Evolutionary conservation across 2,329 filamentous ascomycete genomes (phyloP).

Genomic region (Zymoseptoria passerinii): DNA sequence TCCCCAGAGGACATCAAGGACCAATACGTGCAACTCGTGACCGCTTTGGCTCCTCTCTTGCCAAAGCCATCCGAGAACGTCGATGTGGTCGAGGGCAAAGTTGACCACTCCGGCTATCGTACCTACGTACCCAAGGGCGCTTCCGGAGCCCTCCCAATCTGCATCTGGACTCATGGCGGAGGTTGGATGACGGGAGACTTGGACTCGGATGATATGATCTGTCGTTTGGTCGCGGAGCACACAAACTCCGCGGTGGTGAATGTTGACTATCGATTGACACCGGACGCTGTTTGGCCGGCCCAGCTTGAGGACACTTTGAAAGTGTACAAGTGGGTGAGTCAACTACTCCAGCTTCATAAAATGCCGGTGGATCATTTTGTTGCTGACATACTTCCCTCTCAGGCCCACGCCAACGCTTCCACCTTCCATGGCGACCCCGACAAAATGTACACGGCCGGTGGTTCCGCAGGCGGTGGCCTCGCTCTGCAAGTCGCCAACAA

Average conservation of each 20-base stretch:
- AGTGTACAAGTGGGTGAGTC: conserved; percentile 33
- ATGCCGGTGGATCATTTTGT: too few relatives aligned
- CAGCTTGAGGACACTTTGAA: conserved; percentile 35
- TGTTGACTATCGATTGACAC: conserved; percentile 39
- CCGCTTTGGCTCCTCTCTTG: conserved; percentile 12
- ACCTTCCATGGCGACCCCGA: conserved; percentile 15
- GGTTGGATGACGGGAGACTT: conserved; percentile 22
- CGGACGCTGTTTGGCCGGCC: conserved; percentile 38
- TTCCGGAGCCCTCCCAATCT: conserved; percentile 13
- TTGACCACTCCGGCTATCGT: conserved; percentile 17
- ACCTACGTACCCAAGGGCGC: conserved; percentile 18
- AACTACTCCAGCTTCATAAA: too few relatives aligned
- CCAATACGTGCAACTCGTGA: conserved; percentile 12
- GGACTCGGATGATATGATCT: conserved; percentile 18
- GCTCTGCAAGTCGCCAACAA: conserved; percentile 18
- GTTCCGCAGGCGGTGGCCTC: conserved; percentile 24
- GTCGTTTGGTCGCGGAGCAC: conserved; percentile 16
- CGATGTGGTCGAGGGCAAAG: conserved; percentile 16
- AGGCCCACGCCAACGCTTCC: conserved; percentile 19
- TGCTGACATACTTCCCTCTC: neutral
- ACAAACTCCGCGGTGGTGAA: conserved; percentile 27
- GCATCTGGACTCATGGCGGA: conserved; percentile 19
- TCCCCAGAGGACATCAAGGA: conserved; percentile 17
- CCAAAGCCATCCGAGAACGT: conserved; percentile 16
- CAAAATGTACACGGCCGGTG: conserved; percentile 20